Conservation (phyloP, 169 alveolate genomes). For the Plasmodium falciparum region DNA sequence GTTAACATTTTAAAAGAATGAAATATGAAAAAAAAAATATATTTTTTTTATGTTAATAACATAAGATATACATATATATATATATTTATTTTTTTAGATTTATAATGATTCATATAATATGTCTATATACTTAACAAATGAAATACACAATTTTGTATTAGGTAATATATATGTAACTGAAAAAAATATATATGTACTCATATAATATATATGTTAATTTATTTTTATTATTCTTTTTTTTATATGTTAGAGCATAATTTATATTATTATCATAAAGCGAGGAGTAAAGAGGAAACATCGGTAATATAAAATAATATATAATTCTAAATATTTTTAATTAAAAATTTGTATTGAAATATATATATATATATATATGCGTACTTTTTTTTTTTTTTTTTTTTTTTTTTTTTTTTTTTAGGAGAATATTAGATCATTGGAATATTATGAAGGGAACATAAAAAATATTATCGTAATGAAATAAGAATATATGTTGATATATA, state of each 20-base stretch:
- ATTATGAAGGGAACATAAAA: conserved; percentile 26
- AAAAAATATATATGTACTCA: not conserved
- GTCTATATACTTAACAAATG: conserved; percentile 73
- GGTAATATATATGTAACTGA: conserved; percentile 14
- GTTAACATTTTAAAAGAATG: conserved; percentile 15
- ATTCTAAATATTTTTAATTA: too few species aligned
- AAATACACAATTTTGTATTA: conserved; percentile 73
- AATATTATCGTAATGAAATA: conserved; percentile 37
- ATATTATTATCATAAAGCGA: conserved; percentile 49
- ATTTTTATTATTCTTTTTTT: not conserved
- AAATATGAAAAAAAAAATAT: not conserved
- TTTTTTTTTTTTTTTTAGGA: conserved; percentile 12
- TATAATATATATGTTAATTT: not conserved
- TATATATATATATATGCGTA: not conserved
- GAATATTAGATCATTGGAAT: conserved; percentile 14
- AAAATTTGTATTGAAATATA: not conserved
- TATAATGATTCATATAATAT: conserved; percentile 71
- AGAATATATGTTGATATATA: not conserved
- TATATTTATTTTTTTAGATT: conserved; percentile 27
- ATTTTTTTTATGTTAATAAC: not conserved
- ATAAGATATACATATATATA: not conserved
- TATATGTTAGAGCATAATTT: conserved; percentile 50
- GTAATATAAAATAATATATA: not conserved
- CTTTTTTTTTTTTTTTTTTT: not conserved
- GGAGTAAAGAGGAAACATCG: conserved; percentile 13